Evolutionary conservation across 2,329 filamentous ascomycete species (phyloP), one percentile per base, ranked within the genome.

Genomic region (Aspergillus unguis): DNA sequence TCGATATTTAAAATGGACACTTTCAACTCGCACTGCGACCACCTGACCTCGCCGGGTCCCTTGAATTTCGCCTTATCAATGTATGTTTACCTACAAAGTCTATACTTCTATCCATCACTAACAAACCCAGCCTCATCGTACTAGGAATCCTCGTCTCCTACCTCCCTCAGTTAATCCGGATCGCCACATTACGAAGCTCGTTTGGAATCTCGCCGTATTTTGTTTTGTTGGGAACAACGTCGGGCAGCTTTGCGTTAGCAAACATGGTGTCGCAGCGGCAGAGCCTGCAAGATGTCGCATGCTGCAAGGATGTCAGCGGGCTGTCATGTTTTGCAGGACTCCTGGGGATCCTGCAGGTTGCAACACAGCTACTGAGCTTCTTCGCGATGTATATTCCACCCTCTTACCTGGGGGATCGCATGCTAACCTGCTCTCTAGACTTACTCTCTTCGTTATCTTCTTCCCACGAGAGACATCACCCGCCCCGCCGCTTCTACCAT

Each of bases 191-290:
- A 50, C 84, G 86, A 56, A 94, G 90, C 10, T 95, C 92, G 25
- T 92, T 95, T 70, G 94, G 94, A 57, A 92, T 99, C 57, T 96
- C 92, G 29, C 92, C 94, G 6, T 94, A 92, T 72, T 99, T 96
- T 68, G 85, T 99, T 58, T 82, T 97, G 2, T 84, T 99, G n/a
- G 94, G 94, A 55, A 90, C 88, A 27, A 92, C 92, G 1, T 95
- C 90, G 6, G 88, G 88, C 62, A 95, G 88, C 47, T 89, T 88
- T 44, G 88, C 89, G 27, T 90, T 99, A 64, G 90, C 89, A 58
- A 97, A 97, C 67, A 96, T 99, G 66, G 77, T 97, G 48, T 87
- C 90, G 0, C 82, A 96, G 10, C 88, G 90, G n/a, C 83, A 85
- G 53, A 96, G 90, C 52, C 83, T 89, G 32, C 80, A 84, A 52